Conservation (phyloP, 768 basidiomycete genomes). For the Rossbeevera mucosa region DNA sequence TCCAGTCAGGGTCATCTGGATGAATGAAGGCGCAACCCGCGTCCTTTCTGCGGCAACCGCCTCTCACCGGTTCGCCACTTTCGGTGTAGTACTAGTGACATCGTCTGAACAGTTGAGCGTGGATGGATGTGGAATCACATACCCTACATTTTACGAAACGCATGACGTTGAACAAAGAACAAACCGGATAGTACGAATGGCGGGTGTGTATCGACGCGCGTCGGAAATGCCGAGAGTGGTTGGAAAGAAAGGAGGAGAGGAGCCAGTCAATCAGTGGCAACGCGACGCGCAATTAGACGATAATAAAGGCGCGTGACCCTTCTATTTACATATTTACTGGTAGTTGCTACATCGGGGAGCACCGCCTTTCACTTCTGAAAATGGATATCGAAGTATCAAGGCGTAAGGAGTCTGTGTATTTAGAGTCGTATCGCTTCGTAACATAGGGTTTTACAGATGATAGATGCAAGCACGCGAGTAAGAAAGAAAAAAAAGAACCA, state of each 20-base stretch:
- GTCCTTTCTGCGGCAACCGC: slow-evolving; percentile 24
- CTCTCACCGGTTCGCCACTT: slow-evolving; percentile 22
- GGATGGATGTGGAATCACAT: slow-evolving; percentile 9
- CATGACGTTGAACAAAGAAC: slow-evolving; percentile 13
- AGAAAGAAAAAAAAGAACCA: slow-evolving; percentile 18
- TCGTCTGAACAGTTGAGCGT: not conserved
- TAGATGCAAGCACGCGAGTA: slow-evolving; percentile 8
- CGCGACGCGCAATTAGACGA: not conserved
- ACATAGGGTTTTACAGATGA: slow-evolving; percentile 13
- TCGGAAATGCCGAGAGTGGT: not conserved
- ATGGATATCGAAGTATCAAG: not conserved
- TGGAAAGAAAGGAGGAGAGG: not conserved
- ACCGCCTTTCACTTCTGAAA: too few relatives aligned
- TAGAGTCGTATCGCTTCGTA: slow-evolving; percentile 24
- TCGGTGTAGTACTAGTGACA: slow-evolving; percentile 28
- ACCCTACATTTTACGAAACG: slow-evolving; percentile 24
- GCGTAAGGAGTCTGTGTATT: slow-evolving; percentile 10
- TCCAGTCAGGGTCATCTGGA: slow-evolving; percentile 25
- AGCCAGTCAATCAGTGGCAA: not conserved
- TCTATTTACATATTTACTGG: not conserved
- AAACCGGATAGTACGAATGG: not conserved
- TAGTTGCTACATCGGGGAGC: too few relatives aligned
- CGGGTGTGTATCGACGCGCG: slow-evolving; percentile 4
- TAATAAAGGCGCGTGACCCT: not conserved
- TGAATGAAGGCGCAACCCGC: slow-evolving; percentile 30